Conservation (phyloP, 2,329 filamentous ascomycete genomes). For the Cordyceps fumosorosea region DNA sequence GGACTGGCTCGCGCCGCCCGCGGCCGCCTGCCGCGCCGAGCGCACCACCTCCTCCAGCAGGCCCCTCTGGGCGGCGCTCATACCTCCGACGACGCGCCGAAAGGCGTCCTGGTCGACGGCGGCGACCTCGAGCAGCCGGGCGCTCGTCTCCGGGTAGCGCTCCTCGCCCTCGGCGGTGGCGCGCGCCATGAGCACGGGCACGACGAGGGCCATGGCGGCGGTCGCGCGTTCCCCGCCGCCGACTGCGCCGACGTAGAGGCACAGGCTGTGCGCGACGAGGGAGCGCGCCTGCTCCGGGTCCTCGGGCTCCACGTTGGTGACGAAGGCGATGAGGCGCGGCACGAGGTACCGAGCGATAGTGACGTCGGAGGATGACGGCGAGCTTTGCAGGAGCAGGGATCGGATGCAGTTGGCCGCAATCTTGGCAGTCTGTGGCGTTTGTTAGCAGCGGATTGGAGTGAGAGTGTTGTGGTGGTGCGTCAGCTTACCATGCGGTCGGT, state of each 20-base stretch:
- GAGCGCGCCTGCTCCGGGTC: constrained; percentile 72
- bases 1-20: constrained; percentile 32
- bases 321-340: constrained; percentile 69
- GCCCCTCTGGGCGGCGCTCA: constrained; percentile 63
- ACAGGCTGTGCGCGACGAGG: constrained; percentile 67
- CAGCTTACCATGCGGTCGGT: constrained; percentile 66
- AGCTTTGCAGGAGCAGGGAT: constrained; percentile 66
- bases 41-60: constrained; percentile 79
- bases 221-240: constrained; percentile 36
- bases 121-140: constrained; percentile 73
- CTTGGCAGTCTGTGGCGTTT: constrained; percentile 59
- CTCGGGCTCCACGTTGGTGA: constrained; percentile 62
- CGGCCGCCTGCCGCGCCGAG: constrained; percentile 46
- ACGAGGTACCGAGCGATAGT: constrained; percentile 68
- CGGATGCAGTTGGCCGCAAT: constrained; percentile 87
- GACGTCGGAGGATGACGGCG: constrained; percentile 59
- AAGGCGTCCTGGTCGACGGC: constrained; percentile 68
- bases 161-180: constrained; percentile 57
- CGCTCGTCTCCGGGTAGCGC: constrained; percentile 67
- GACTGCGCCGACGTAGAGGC: constrained; percentile 56
- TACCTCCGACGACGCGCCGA: constrained; percentile 61
- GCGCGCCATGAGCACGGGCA: constrained; percentile 69
- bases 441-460: constrained; percentile 16
- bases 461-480: background rate
- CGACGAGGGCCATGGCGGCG: constrained; percentile 66